Conservation (phyloP, 768 basidiomycete species). For the Polyporus arcularius region DNA sequence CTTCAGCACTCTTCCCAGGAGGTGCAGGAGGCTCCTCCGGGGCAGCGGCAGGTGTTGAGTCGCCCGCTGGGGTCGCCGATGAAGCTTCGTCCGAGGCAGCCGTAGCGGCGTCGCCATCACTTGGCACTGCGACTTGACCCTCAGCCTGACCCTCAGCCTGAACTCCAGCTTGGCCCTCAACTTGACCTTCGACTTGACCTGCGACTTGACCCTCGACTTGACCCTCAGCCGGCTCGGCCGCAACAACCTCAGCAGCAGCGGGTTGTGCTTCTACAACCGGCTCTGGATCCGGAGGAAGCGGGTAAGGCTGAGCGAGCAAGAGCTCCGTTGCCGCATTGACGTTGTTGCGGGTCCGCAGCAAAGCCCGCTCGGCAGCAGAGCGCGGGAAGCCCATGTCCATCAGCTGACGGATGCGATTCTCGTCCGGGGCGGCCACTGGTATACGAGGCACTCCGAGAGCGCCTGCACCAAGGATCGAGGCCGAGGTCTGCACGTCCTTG, state of each 20-base stretch:
- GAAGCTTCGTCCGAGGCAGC: conserved; percentile 4
- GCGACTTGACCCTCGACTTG: conserved; percentile 26
- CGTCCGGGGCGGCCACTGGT: conserved; percentile 56
- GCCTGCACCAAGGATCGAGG: conserved; percentile 33
- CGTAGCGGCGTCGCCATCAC: conserved; percentile 28
- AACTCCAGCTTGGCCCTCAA: background rate
- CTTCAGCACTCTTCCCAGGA: conserved; percentile 53
- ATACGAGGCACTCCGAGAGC: conserved; percentile 33
- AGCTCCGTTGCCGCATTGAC: conserved; percentile 86
- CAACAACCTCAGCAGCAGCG: conserved; percentile 21
- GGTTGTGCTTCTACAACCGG: conserved; percentile 30
- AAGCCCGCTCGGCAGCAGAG: conserved; percentile 81
- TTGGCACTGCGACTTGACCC: conserved; percentile 31
- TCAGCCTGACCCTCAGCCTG: conserved; percentile 11
- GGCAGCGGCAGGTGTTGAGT: conserved; percentile 7
- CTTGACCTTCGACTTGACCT: conserved; percentile 27
- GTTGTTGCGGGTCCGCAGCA: conserved; percentile 85
- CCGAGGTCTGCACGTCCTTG: conserved; percentile 45
- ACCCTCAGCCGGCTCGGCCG: conserved; percentile 12
- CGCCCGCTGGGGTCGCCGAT: background rate
- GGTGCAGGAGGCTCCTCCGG: conserved; percentile 17
- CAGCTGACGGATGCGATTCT: conserved; percentile 76
- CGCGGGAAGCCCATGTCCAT: conserved; percentile 97
- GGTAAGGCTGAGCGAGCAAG: conserved; percentile 79
- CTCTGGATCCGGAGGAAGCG: conserved; percentile 68